phyloP scores from a whole-genome alignment of 177 flowering plant species.

The Vitis hybrid region DNA sequence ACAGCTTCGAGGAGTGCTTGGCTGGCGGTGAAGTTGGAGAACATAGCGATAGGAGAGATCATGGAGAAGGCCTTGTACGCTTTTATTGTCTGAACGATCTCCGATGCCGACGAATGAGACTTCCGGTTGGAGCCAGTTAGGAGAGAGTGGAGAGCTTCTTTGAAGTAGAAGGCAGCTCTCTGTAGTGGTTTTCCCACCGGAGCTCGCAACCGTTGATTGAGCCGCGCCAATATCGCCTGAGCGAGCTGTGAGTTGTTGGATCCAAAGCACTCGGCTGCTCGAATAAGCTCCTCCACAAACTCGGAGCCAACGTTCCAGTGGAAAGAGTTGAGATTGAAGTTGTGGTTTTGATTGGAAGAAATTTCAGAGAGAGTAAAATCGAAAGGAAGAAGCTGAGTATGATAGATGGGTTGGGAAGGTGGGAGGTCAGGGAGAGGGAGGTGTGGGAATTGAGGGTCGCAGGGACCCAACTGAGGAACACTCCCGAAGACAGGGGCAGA shows the following conservation, averaged over 20 bases:
- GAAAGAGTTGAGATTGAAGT: slow-evolving; percentile 10
- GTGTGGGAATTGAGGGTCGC: slow-evolving; percentile 16
- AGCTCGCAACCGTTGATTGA: slow-evolving; percentile 65
- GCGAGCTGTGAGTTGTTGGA: slow-evolving; percentile 65
- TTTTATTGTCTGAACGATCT: slow-evolving; percentile 60
- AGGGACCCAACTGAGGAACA: slow-evolving; percentile 16
- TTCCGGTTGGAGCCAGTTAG: slow-evolving; percentile 39
- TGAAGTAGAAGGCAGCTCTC: slow-evolving; percentile 80
- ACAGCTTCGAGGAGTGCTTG: slow-evolving; percentile 82
- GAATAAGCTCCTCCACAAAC: slow-evolving; percentile 62
- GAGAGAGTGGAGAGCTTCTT: slow-evolving; percentile 73
- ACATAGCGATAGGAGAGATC: slow-evolving; percentile 72
- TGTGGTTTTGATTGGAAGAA: slow-evolving; percentile 8
- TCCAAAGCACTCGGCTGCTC: slow-evolving; percentile 71
- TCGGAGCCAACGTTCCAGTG: slow-evolving; percentile 44
- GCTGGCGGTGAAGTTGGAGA: slow-evolving; percentile 78
- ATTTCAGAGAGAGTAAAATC: slow-evolving; percentile 24
- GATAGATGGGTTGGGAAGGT: slow-evolving; percentile 22
- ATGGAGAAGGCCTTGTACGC: slow-evolving; percentile 66
- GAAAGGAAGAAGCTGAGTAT: slow-evolving; percentile 8
- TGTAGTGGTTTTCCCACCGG: slow-evolving; percentile 75
- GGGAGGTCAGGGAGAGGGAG: slow-evolving; percentile 26
- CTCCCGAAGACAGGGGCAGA: slow-evolving; percentile 20
- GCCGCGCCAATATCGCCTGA: slow-evolving; percentile 75
- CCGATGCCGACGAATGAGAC: slow-evolving; percentile 34